phyloP scores from a whole-genome alignment of 2,329 filamentous ascomycete species.

The Colletotrichum sp. region DNA sequence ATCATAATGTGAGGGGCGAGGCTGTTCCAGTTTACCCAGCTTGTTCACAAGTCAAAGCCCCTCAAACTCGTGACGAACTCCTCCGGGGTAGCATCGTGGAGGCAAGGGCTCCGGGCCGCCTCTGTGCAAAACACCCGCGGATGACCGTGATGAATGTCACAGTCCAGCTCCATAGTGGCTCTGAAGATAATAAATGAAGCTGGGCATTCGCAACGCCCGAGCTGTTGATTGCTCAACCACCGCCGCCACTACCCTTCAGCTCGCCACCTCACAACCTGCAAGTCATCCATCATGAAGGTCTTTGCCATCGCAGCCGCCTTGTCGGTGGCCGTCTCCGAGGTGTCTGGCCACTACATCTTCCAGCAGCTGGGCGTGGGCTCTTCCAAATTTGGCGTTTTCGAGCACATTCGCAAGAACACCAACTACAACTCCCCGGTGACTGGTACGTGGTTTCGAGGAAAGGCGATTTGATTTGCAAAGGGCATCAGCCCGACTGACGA shows the following conservation, averaged over 20 bases:
- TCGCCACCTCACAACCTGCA: background rate
- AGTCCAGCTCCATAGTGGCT: background rate
- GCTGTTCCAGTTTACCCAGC: background rate
- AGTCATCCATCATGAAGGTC: constrained; percentile 8
- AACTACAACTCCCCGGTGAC: constrained; percentile 42
- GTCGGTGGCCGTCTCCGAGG: constrained; percentile 8
- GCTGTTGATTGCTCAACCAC: background rate
- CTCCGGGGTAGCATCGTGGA: background rate
- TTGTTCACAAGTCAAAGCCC: background rate
- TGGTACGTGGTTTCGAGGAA: constrained; percentile 7
- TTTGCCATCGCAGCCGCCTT: background rate
- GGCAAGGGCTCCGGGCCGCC: background rate
- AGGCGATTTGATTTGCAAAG: too few species aligned
- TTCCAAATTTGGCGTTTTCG: constrained; percentile 28
- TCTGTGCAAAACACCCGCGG: background rate
- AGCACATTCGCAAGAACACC: constrained; percentile 40
- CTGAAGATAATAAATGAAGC: background rate
- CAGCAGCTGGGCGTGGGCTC: constrained; percentile 30
- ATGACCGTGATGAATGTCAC: background rate
- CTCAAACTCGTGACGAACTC: background rate
- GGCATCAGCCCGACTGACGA: background rate
- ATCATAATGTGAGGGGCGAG: background rate
- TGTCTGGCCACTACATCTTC: constrained; percentile 33
- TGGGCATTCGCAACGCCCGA: background rate
- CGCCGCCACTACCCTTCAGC: background rate